Conservation (phyloP, 805 yeast genomes). For the Wickerhamomyces rabaulensis region DNA sequence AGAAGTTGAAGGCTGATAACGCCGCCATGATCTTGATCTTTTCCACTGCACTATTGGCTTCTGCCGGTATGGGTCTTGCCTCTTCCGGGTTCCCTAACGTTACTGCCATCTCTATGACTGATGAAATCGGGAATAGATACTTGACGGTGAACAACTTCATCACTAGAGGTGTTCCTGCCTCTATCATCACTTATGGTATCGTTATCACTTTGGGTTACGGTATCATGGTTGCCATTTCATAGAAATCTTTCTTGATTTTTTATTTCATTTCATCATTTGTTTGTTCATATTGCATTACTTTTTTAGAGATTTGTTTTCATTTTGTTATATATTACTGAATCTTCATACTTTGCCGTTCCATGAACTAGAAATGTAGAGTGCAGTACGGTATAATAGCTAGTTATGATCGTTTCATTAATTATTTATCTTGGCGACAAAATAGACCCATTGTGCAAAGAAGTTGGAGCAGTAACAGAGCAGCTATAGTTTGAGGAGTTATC, state of each 20-base stretch:
- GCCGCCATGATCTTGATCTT: conserved; percentile 45
- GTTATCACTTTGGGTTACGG: conserved; percentile 79
- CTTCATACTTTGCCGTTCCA: no score
- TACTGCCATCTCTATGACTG: conserved; percentile 92
- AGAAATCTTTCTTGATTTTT: background rate
- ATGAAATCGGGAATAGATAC: conserved; percentile 86
- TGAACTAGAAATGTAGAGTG: no score
- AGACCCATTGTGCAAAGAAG: background rate
- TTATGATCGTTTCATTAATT: no score
- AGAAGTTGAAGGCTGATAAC: conserved; percentile 61
- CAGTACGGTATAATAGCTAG: no score
- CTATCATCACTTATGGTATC: conserved; percentile 65
- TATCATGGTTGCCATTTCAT: conserved; percentile 45
- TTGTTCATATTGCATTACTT: background rate
- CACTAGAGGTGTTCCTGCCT: conserved; percentile 86
- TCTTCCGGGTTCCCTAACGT: conserved; percentile 99
- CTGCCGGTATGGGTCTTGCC: conserved; percentile 96
- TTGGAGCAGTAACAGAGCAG: conserved; percentile 23
- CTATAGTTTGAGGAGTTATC: conserved; percentile 28
- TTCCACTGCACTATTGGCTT: conserved; percentile 59
- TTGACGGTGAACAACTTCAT: conserved; percentile 78
- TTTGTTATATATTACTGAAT: no score
- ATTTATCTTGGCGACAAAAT: background rate
- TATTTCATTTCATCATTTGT: background rate
- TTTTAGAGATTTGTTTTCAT: background rate